Percentiles rank a stretch among this genome's conserved stretches.
These are phyloP conservation scores for Globisporangium radiosum DNA, from an alignment of 352 stramenopile genomes.

Conservation along the genomic window DNA sequence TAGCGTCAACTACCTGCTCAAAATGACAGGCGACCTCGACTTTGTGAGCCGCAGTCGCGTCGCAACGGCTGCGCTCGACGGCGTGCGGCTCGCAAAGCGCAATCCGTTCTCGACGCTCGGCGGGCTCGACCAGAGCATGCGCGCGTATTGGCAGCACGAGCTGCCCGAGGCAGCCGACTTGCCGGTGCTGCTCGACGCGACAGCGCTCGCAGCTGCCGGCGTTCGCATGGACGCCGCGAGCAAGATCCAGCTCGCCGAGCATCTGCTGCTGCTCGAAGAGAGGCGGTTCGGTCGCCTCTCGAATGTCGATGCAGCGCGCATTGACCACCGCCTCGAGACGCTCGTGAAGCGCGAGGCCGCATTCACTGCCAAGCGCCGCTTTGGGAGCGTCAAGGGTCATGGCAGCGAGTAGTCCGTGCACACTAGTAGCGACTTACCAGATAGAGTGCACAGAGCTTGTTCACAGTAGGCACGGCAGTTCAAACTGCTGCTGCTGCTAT, in stretches of 20 bases:
- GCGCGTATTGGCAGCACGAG: slow-evolving; percentile 39
- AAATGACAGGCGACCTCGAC: slow-evolving; percentile 62
- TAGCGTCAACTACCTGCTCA: slow-evolving; percentile 57
- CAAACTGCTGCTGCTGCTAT: too few species aligned
- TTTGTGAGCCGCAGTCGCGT: slow-evolving; percentile 70
- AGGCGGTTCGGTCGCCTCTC: slow-evolving; percentile 32
- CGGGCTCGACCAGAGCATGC: slow-evolving; percentile 60
- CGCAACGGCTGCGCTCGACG: slow-evolving; percentile 44
- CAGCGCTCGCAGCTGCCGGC: slow-evolving; percentile 25
- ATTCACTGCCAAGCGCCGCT: slow-evolving; percentile 40
- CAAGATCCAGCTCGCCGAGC: slow-evolving; percentile 47
- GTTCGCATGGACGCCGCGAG: slow-evolving; percentile 32
- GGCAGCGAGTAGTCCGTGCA: too few species aligned
- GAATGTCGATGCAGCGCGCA: slow-evolving; percentile 17
- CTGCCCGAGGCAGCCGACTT: slow-evolving; percentile 51
- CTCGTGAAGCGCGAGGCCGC: slow-evolving; percentile 61
- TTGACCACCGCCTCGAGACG: slow-evolving; percentile 42
- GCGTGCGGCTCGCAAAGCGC: slow-evolving; percentile 38
- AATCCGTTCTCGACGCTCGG: slow-evolving; percentile 73
- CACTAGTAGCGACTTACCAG: too few species aligned
- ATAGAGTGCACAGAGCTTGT: too few species aligned
- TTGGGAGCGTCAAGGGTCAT: slow-evolving; percentile 17
- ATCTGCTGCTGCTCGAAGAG: slow-evolving; percentile 56
- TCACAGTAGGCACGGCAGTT: too few species aligned
- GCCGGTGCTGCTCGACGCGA: slow-evolving; percentile 46